Percentiles rank a stretch among this genome's conserved stretches.
Conservation (phyloP, 352 stramenopile species). For the Pythium biforme region DNA sequence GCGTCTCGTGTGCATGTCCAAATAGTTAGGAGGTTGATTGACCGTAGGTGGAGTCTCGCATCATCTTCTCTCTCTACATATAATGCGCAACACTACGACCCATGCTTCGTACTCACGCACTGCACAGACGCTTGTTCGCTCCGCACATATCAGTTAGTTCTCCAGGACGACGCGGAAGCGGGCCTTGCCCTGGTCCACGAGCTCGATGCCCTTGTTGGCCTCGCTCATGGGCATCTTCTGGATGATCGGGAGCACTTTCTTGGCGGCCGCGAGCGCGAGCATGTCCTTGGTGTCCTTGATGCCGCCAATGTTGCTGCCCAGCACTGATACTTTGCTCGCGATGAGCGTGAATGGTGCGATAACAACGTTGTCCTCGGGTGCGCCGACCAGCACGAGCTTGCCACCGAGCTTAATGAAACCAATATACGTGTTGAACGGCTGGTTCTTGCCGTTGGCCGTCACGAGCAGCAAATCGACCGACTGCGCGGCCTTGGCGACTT, state of each 20-base stretch:
- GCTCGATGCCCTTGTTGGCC: slow-evolving; percentile 9
- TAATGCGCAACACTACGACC: too few relatives aligned
- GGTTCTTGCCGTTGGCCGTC: slow-evolving; percentile 33
- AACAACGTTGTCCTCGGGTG: slow-evolving; percentile 22
- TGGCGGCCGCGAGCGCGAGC: slow-evolving; percentile 7
- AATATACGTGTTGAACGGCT: slow-evolving; percentile 32
- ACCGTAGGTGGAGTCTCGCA: too few relatives aligned
- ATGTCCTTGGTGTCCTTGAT: slow-evolving; percentile 18
- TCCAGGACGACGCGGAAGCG: slow-evolving; percentile 14
- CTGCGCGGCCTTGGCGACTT: slow-evolving; percentile 18
- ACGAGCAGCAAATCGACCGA: slow-evolving; percentile 32
- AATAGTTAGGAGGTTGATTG: too few relatives aligned
- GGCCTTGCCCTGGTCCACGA: slow-evolving; percentile 11
- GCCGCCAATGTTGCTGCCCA: slow-evolving; percentile 11
- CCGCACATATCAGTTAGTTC: neutral
- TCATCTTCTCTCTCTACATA: too few relatives aligned
- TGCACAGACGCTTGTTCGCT: too few relatives aligned
- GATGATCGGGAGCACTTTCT: slow-evolving; percentile 9
- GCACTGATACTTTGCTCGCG: slow-evolving; percentile 34
- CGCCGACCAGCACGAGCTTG: slow-evolving; percentile 32
- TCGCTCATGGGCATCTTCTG: slow-evolving; percentile 16
- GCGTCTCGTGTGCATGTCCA: too few relatives aligned
- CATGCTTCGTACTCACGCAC: too few relatives aligned
- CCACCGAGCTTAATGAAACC: slow-evolving; percentile 24
- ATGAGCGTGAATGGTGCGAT: slow-evolving; percentile 31